phyloP scores from a whole-genome alignment of 176 grass and related monocot genomes.

The Thinopyrum elongatum region DNA sequence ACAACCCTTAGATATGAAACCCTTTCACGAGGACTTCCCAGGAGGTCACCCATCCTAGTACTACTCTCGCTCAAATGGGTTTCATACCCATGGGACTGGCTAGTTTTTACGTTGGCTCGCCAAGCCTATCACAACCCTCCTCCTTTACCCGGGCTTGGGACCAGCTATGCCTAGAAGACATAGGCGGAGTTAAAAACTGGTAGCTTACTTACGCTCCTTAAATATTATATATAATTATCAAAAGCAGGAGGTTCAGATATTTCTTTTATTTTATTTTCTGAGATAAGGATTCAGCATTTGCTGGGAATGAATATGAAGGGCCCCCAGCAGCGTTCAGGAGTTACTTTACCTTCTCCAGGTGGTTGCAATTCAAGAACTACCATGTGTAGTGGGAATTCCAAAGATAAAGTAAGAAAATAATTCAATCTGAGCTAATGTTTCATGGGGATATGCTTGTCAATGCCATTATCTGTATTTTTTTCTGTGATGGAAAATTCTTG shows the following conservation, averaged over 20 bases:
- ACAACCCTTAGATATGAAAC: no score
- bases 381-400: conserved; percentile 19
- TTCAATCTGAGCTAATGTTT: background rate
- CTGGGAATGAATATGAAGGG: conserved; percentile 43
- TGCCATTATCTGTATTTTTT: background rate
- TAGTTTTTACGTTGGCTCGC: no score
- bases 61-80: no score
- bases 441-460: background rate
- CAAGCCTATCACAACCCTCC: no score
- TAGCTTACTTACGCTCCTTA: background rate
- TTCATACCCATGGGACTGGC: no score
- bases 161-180: no score
- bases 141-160: no score
- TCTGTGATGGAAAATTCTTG: background rate
- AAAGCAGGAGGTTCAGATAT: background rate
- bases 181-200: no score
- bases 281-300: conserved; percentile 47
- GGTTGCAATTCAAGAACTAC: conserved; percentile 27
- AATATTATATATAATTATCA: background rate
- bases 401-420: conserved; percentile 44
- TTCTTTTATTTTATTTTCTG: background rate
- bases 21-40: no score
- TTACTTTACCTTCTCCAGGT: conserved; percentile 47
- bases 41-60: no score
- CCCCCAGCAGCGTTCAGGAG: conserved; percentile 40